Conservation (phyloP, 2,329 filamentous ascomycete species). For the Xylariaceae sp. region DNA sequence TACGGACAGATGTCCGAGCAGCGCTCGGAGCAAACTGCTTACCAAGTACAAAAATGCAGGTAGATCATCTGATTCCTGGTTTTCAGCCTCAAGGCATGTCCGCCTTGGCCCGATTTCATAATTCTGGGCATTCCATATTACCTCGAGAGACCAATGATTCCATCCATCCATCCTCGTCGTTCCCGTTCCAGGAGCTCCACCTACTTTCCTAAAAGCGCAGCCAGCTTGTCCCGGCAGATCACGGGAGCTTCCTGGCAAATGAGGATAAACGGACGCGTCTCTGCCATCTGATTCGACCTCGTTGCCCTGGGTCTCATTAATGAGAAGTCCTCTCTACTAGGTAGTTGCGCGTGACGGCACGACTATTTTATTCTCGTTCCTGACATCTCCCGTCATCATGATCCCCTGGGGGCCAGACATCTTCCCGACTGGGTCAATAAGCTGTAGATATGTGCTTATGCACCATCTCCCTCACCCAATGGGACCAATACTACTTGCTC, state of each 20-base stretch:
- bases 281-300: conserved; percentile 17
- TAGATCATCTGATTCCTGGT: background rate
- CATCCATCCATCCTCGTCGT: background rate
- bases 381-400: conserved; percentile 3
- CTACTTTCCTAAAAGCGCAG: conserved; percentile 17
- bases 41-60: background rate
- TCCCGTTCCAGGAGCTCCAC: conserved; percentile 8
- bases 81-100: conserved; percentile 13
- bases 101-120: background rate
- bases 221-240: conserved; percentile 15
- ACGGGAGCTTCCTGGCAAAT: conserved; percentile 18
- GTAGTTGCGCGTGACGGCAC: conserved; percentile 16
- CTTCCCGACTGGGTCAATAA: conserved; percentile 8
- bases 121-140: background rate
- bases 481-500: background rate
- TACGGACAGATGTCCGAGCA: conserved; percentile 11
- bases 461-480: background rate
- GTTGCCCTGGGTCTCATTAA: conserved; percentile 10
- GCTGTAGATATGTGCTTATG: background rate
- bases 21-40: background rate
- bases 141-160: conserved; percentile 4
- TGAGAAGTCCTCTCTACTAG: conserved; percentile 5
- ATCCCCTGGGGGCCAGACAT: conserved; percentile 7
- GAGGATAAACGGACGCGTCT: conserved; percentile 8
- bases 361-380: conserved; percentile 16